Evolutionary conservation across 805 yeast genomes (phyloP).

Genomic region (Metschnikowia proteae): DNA sequence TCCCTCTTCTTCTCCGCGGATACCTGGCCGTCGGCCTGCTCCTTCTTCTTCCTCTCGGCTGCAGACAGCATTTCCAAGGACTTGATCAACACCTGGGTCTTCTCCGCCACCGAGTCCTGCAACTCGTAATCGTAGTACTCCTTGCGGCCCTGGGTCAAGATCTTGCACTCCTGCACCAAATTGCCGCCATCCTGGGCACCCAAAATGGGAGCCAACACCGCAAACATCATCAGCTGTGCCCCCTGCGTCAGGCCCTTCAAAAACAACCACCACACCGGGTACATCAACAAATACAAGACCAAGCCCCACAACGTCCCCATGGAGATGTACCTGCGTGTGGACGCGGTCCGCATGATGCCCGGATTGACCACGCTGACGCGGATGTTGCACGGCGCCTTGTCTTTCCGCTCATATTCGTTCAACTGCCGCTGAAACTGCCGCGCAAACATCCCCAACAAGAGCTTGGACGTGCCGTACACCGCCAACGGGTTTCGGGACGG

Average conservation of each 20-base stretch:
- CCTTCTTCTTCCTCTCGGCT: constrained; percentile 49
- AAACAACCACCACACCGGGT: constrained; percentile 81
- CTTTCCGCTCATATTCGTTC: constrained; percentile 57
- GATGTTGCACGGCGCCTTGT: constrained; percentile 66
- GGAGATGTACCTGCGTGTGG: constrained; percentile 72
- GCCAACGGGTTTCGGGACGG: constrained; percentile 65
- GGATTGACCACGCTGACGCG: constrained; percentile 81
- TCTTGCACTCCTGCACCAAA: constrained; percentile 68
- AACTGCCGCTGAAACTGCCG: constrained; percentile 71
- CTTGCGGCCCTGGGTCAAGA: constrained; percentile 49
- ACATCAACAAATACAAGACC: constrained; percentile 55
- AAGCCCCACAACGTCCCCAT: constrained; percentile 69
- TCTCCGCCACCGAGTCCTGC: constrained; percentile 57
- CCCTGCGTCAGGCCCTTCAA: constrained; percentile 76
- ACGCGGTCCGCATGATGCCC: constrained; percentile 85
- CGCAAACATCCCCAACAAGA: constrained; percentile 72
- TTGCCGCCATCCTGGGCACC: constrained; percentile 60
- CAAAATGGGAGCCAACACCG: constrained; percentile 68
- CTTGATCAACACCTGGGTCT: constrained; percentile 56
- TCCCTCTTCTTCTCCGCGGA: constrained; percentile 19
- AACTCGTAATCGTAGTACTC: constrained; percentile 63
- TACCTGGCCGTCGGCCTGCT: constrained; percentile 17
- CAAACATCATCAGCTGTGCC: constrained; percentile 70
- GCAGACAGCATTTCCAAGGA: constrained; percentile 71
- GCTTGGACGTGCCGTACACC: constrained; percentile 77